Conservation (phyloP, 208 protist genomes). For the Crithidia fasciculata region DNA sequence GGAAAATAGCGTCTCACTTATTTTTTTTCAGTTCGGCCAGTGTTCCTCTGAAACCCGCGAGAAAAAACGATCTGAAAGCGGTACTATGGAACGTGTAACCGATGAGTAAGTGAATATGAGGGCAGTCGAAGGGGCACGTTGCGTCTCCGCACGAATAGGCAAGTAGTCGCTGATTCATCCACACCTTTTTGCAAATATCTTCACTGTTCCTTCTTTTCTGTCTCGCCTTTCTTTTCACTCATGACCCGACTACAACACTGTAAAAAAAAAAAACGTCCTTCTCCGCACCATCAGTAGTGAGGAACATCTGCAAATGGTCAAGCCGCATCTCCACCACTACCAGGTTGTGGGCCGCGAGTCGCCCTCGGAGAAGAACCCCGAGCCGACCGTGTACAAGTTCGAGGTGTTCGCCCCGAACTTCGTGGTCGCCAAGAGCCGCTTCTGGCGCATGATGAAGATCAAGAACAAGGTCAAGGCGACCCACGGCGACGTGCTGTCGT, state of each 20-base stretch:
- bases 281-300: constrained; percentile 6
- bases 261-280: neutral
- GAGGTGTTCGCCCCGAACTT: constrained; percentile 98
- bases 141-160: too few species aligned
- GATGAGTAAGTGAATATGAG: too few species aligned
- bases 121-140: too few species aligned
- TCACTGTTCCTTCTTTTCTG: neutral
- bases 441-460: constrained; percentile 99
- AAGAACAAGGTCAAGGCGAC: constrained; percentile 99
- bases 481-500: constrained; percentile 96
- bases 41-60: too few species aligned
- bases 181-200: neutral
- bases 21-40: too few species aligned
- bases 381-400: constrained; percentile 98
- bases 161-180: too few species aligned
- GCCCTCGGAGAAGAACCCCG: constrained; percentile 91
- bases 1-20: too few species aligned
- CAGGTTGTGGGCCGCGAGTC: constrained; percentile 95
- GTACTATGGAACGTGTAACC: too few species aligned
- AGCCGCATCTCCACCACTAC: constrained; percentile 93
- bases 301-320: constrained; percentile 57
- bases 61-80: too few species aligned
- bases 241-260: neutral
- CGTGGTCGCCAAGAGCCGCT: constrained; percentile 98
- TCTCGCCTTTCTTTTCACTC: constrained; percentile 7